A percentile compares a stretch with the other conserved stretches of the same genome.
phyloP scores from a whole-genome alignment of 768 basidiomycete genomes.

The Hygrocybe coccinea region DNA sequence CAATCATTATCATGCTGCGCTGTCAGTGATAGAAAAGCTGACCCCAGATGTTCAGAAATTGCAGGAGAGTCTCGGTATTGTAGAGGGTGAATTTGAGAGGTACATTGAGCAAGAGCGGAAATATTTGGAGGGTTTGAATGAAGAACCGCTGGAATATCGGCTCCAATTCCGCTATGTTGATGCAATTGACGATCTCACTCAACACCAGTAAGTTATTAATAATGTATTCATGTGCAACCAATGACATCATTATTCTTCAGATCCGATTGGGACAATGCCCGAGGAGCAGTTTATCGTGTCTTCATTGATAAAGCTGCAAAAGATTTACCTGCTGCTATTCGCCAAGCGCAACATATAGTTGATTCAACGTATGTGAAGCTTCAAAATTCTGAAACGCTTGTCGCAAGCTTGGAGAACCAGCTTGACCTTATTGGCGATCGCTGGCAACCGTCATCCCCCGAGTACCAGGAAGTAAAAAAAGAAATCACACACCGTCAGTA shows the following conservation, averaged over 20 bases:
- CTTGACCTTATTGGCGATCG: background rate
- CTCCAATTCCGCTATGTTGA: too few relatives aligned
- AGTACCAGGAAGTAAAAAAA: slow-evolving; percentile 8
- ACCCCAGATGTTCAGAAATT: background rate
- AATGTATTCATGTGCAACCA: too few relatives aligned
- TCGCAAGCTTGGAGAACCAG: background rate
- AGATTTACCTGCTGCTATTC: background rate
- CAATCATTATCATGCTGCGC: slow-evolving; percentile 4
- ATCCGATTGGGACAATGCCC: too few relatives aligned
- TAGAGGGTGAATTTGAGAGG: too few relatives aligned
- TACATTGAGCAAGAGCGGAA: too few relatives aligned
- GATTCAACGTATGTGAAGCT: background rate
- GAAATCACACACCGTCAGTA: background rate
- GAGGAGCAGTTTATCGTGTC: background rate
- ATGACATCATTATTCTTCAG: too few relatives aligned
- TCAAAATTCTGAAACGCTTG: background rate
- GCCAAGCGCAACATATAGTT: background rate
- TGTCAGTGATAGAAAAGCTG: background rate
- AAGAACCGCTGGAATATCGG: too few relatives aligned
- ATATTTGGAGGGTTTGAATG: too few relatives aligned
- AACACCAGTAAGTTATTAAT: too few relatives aligned
- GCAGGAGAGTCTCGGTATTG: background rate
- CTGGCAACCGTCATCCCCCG: slow-evolving; percentile 9
- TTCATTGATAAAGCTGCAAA: background rate
- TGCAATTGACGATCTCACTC: too few relatives aligned